A percentile compares a stretch with the other conserved stretches of the same genome.
Conservation (phyloP, 306 rosid genomes). For the Prunus fruticosa region DNA sequence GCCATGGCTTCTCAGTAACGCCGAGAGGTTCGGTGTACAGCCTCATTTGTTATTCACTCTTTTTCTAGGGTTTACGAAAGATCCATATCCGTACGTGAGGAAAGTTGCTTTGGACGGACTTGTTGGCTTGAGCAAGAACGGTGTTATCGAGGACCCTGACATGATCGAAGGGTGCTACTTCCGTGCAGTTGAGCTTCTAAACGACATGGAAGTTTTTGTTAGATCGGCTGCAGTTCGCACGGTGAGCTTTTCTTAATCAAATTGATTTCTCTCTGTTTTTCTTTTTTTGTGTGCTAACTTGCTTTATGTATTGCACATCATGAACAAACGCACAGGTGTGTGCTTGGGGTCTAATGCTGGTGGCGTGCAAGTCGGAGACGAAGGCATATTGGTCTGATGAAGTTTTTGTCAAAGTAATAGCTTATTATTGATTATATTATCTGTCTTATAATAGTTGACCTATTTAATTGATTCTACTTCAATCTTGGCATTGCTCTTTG, state of each 20-base stretch:
- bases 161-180: conserved; percentile 62
- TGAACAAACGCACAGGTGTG: conserved; percentile 48
- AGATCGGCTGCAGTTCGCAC: conserved; percentile 56
- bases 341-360: conserved; percentile 70
- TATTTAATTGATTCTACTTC: not conserved
- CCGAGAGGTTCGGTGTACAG: conserved; percentile 39
- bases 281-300: not conserved
- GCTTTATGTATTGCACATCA: not conserved
- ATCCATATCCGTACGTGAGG: conserved; percentile 76
- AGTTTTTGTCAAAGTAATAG: conserved; percentile 68
- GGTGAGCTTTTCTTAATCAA: conserved; percentile 38
- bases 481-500: not conserved
- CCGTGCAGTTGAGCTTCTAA: conserved; percentile 64
- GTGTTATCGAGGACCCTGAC: conserved; percentile 32
- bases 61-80: conserved; percentile 75
- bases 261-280: not conserved
- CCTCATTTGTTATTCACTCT: conserved; percentile 48
- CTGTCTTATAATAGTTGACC: not conserved
- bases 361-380: conserved; percentile 45
- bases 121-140: conserved; percentile 40
- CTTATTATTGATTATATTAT: not conserved
- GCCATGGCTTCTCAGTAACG: conserved; percentile 63
- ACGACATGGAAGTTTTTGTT: conserved; percentile 62
- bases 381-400: conserved; percentile 56
- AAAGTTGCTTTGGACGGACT: conserved; percentile 68